Evolutionary conservation across 495 filamentous ascomycete species (phyloP).

Genomic region (Penicillium crystallinum): DNA sequence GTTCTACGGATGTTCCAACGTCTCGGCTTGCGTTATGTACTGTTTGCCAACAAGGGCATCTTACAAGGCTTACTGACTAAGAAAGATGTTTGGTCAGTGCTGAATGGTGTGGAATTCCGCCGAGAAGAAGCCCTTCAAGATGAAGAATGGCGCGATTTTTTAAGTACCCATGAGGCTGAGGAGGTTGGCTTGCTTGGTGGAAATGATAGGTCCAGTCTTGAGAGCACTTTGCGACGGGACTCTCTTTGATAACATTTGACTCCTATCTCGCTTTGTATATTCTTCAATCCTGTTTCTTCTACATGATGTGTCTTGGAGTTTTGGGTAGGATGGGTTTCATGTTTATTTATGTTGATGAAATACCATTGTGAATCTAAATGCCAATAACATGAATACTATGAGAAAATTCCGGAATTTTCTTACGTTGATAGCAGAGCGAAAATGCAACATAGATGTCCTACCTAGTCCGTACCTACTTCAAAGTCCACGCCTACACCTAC

Average conservation of each 20-base stretch:
- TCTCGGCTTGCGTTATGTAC: slow-evolving; percentile 81
- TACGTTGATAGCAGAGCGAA: no score
- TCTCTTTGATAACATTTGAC: slow-evolving; percentile 23
- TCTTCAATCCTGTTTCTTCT: neutral
- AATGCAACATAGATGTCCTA: no score
- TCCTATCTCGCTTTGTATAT: slow-evolving; percentile 9
- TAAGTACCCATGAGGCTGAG: slow-evolving; percentile 41
- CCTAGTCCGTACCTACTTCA: no score
- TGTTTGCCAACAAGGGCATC: slow-evolving; percentile 77
- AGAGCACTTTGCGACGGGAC: slow-evolving; percentile 33
- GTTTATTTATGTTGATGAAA: neutral
- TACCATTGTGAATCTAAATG: neutral
- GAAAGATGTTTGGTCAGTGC: slow-evolving; percentile 94
- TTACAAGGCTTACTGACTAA: slow-evolving; percentile 88
- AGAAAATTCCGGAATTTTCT: neutral
- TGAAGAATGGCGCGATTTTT: slow-evolving; percentile 35
- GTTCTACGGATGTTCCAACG: slow-evolving; percentile 90
- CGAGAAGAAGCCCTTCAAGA: slow-evolving; percentile 32
- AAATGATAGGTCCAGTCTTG: slow-evolving; percentile 36
- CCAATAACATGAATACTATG: neutral
- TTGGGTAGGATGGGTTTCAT: neutral
- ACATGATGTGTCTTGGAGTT: neutral
- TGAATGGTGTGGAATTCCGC: slow-evolving; percentile 71
- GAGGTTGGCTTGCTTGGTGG: slow-evolving; percentile 46
- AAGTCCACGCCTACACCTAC: no score